Conservation (phyloP, 2,329 filamentous ascomycete genomes). For the Aphanocladium album region DNA sequence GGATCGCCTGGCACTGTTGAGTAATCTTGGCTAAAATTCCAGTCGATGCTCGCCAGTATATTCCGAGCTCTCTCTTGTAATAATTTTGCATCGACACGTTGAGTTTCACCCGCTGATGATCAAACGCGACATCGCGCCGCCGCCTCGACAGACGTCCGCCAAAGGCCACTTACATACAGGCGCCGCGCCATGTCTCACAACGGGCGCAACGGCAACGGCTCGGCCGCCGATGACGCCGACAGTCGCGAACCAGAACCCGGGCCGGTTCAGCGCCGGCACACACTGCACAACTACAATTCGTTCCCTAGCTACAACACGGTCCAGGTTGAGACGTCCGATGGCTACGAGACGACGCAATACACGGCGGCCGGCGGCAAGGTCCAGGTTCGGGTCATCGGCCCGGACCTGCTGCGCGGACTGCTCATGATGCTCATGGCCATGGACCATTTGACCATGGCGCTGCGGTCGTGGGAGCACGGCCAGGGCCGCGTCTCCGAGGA, state of each 20-base stretch:
- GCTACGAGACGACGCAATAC: background rate
- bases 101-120: no score
- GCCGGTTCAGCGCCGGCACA: background rate
- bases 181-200: background rate
- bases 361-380: constrained; percentile 2
- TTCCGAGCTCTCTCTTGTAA: no score
- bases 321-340: background rate
- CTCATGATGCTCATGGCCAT: constrained; percentile 42
- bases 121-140: background rate
- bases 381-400: constrained; percentile 32
- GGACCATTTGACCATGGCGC: constrained; percentile 35
- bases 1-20: background rate
- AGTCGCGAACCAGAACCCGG: background rate
- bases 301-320: constrained; percentile 15
- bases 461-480: constrained; percentile 38
- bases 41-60: background rate
- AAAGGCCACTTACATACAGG: background rate
- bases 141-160: background rate
- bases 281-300: constrained; percentile 17
- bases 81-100: no score
- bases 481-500: constrained; percentile 31
- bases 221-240: background rate
- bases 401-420: constrained; percentile 40
- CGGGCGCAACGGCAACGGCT: background rate
- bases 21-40: background rate